Base-by-base conservation (phyloP, 495 filamentous ascomycete species). In the Talaromyces borbonicus region DNA sequence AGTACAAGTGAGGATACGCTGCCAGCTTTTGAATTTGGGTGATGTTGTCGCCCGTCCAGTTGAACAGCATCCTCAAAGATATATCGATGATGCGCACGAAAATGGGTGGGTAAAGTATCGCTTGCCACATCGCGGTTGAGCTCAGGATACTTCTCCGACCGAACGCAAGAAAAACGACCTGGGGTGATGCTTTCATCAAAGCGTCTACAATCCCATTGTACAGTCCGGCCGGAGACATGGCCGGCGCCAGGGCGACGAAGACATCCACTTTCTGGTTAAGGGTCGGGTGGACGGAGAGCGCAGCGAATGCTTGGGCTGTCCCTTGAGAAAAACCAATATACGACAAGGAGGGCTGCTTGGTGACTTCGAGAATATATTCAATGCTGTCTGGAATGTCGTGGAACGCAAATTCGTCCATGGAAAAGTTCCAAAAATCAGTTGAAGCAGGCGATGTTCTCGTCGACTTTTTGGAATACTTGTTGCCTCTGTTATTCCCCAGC, bases 261-360 rank as follows among this genome's bases (percentile, higher is more conserved):
- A 96, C 86, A 64, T 96, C 87, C 43, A 97, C 78, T 60, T 94
- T 87, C 49, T 88, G 80, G 56, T 98, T 98, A 37, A 98, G 73
- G 40, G 80, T 79, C 1, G 92, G 92, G 58, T 97, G 89, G 49
- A 97, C 86, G 5, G 90, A 84, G n/a, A 98, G 71, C 6, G 88
- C 84, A 8, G 92, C 92, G 60, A 98, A 97, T 1, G 92, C 92
- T 61, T 98, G 92, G 0, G 92, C 90, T 3, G 92, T 95, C 4
- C 92, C 92, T 62, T 98, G 92, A 0, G 87, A 95, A 64, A 98
- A 98, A 9, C 92, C 92, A 54, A 98, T 81, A 60, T 97, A 98
- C 12, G 87, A 93, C 25, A 98, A 67, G n/a, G 88, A 94, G 24
- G 74, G 71, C 56, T 92, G 85, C 29, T 68, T 67, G 0, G 92